Percentiles rank a stretch among this genome's conserved stretches.
phyloP scores from a whole-genome alignment of 768 basidiomycete species.

The Filobasidium wieringae region DNA sequence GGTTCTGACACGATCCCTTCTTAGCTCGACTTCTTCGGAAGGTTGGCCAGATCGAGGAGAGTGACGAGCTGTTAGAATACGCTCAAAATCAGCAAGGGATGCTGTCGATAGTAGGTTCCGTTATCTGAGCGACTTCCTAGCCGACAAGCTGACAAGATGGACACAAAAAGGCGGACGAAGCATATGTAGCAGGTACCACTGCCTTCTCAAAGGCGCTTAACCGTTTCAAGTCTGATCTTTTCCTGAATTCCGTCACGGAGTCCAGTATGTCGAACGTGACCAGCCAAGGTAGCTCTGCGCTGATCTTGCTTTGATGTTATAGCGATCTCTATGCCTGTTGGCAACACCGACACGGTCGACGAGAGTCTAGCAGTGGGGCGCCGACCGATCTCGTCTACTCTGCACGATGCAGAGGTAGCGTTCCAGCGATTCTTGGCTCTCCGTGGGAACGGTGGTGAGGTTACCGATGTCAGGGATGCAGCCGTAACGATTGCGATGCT shows the following conservation, averaged over 20 bases:
- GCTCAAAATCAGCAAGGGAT: slow-evolving; percentile 40
- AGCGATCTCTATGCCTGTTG: slow-evolving; percentile 79
- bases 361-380: slow-evolving; percentile 43
- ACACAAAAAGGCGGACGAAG: slow-evolving; percentile 34
- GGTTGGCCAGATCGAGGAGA: slow-evolving; percentile 29
- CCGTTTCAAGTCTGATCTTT: slow-evolving; percentile 72
- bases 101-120: not conserved
- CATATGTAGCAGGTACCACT: slow-evolving; percentile 62
- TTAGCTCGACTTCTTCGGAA: slow-evolving; percentile 22
- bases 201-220: slow-evolving; percentile 64
- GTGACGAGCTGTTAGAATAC: slow-evolving; percentile 49
- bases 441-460: slow-evolving; percentile 51
- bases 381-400: slow-evolving; percentile 50
- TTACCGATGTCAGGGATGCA: slow-evolving; percentile 62
- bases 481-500: slow-evolving; percentile 60
- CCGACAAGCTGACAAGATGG: not conserved
- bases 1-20: not conserved
- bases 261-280: slow-evolving; percentile 84
- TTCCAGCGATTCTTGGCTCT: slow-evolving; percentile 56
- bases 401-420: slow-evolving; percentile 58
- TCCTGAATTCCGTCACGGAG: slow-evolving; percentile 77
- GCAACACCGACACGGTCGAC: slow-evolving; percentile 43
- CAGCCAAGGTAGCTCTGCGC: slow-evolving; percentile 34
- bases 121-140: too few species aligned
- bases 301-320: slow-evolving; percentile 6